Conservation (phyloP, 164 flowering plant species). For the Vitis labrusca region DNA sequence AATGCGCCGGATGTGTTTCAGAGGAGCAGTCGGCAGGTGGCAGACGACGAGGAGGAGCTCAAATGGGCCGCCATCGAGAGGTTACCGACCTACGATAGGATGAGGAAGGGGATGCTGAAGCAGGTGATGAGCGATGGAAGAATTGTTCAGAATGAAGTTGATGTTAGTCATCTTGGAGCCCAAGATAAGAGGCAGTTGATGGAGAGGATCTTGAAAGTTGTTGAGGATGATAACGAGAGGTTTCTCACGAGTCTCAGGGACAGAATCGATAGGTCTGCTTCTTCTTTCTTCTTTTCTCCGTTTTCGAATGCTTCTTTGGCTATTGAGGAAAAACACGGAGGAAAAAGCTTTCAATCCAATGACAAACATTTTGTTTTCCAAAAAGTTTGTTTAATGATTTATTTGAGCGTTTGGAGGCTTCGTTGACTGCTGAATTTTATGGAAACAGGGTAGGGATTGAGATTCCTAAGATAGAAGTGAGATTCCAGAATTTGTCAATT, state of each 20-base stretch:
- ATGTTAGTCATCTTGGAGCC: conserved; percentile 27
- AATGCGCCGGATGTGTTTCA: conserved; percentile 19
- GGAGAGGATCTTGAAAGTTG: conserved; percentile 29
- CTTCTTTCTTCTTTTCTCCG: neutral
- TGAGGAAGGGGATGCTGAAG: conserved; percentile 38
- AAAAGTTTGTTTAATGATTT: neutral
- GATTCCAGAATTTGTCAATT: conserved; percentile 13
- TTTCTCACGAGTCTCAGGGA: conserved; percentile 9
- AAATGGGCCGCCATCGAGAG: conserved; percentile 55
- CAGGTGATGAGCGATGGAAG: conserved; percentile 29
- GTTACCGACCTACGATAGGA: conserved; percentile 43
- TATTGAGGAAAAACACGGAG: neutral
- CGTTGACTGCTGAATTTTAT: neutral
- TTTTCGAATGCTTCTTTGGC: neutral
- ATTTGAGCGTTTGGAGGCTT: neutral
- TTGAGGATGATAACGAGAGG: conserved; percentile 28
- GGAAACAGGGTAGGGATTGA: conserved; percentile 13
- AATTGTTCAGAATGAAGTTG: conserved; percentile 27
- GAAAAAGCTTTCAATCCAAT: neutral
- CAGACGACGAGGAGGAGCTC: conserved; percentile 48
- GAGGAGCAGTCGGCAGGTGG: conserved; percentile 19
- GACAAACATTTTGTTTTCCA: neutral
- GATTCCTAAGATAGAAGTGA: conserved; percentile 13
- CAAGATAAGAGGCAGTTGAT: conserved; percentile 30
- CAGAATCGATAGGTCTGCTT: conserved; percentile 6